Base-by-base conservation (phyloP, 192 early-diverging fungal species). In the Umbelopsis isabellina region DNA sequence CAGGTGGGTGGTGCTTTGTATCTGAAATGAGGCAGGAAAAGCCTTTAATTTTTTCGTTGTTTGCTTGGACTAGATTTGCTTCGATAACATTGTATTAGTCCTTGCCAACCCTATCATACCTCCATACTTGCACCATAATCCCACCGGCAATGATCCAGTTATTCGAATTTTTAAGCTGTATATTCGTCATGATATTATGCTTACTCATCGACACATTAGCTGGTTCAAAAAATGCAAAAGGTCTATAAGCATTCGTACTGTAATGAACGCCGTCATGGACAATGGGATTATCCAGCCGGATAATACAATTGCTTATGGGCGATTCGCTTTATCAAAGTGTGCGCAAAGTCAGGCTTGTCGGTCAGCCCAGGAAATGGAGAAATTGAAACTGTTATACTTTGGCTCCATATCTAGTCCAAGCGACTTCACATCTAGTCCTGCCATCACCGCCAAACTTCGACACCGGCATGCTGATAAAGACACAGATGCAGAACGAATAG, bases 171-270 rank as follows among this genome's bases (percentile, higher is more conserved):
- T 67, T 18, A 67, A 67, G 11, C 66, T 46, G 9, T 67, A 67
- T 20, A 49, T 67, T 25, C 45, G 45, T 49, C 46, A 67, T 21
- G 27, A 49, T 46, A 30, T 67, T 5, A 46, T 46, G 45, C 45
- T 67, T 16, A 67, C 66, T 16, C 46, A 49, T 10, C 66, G 66
- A 3, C 66, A 67, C n/a, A 49, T 67, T 27, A 67, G 37, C 13
- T 67, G 66, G 66, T 67, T 67, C 16, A 49, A 46, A 49, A 49
- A 67, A 49, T 67, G 66, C 44, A 23, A 44, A 27, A 46, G 66
- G 13, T 25, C 45, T 20, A 67, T 15, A 18, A 49, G 46, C 27
- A 49, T 67, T 25, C 66, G 66, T 16, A 22, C 45, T 1, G 45
- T 67, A 22, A 46, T 67, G 46, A 49, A 67, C 22, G 66, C 66